A percentile compares a stretch with the other conserved stretches of the same genome.
These are phyloP conservation scores for Plasmodium sp. DNA, from an alignment of 169 alveolate genomes.

Conservation along the genomic window DNA sequence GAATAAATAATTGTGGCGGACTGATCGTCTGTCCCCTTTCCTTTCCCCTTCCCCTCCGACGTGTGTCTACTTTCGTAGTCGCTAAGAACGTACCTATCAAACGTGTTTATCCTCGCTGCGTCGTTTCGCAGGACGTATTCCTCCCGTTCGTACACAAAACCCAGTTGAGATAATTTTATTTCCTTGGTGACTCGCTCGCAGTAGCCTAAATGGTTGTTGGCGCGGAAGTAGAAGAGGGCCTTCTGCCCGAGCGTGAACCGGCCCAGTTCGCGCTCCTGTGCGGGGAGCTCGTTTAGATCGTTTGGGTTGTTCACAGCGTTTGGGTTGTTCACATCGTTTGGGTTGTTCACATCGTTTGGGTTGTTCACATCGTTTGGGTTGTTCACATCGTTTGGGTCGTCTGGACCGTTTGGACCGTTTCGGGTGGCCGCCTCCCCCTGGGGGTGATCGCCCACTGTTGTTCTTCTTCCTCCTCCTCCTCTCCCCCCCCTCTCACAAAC, in stretches of 20 bases:
- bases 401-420: not conserved
- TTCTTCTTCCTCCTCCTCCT: not conserved
- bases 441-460: not conserved
- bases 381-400: too few species aligned
- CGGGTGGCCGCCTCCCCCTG: not conserved
- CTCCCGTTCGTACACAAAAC: slow-evolving; percentile 64
- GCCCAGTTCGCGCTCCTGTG: not conserved
- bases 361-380: too few species aligned
- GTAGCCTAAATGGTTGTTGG: slow-evolving; percentile 39
- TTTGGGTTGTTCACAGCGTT: too few species aligned
- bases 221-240: slow-evolving; percentile 30
- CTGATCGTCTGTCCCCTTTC: not conserved
- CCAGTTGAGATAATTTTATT: slow-evolving; percentile 42
- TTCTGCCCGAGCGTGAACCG: slow-evolving; percentile 31
- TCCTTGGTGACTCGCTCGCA: slow-evolving; percentile 52
- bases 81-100: slow-evolving; percentile 61
- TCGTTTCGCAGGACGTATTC: slow-evolving; percentile 51
- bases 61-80: slow-evolving; percentile 37
- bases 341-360: too few species aligned
- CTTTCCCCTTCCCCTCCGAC: not conserved
- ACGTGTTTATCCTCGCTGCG: slow-evolving; percentile 37
- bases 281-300: not conserved
- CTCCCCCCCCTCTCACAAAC: not conserved
- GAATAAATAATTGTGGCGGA: slow-evolving; percentile 36
- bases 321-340: too few species aligned